phyloP scores from a whole-genome alignment of 768 basidiomycete genomes.

The Tricholoma matsutake region DNA sequence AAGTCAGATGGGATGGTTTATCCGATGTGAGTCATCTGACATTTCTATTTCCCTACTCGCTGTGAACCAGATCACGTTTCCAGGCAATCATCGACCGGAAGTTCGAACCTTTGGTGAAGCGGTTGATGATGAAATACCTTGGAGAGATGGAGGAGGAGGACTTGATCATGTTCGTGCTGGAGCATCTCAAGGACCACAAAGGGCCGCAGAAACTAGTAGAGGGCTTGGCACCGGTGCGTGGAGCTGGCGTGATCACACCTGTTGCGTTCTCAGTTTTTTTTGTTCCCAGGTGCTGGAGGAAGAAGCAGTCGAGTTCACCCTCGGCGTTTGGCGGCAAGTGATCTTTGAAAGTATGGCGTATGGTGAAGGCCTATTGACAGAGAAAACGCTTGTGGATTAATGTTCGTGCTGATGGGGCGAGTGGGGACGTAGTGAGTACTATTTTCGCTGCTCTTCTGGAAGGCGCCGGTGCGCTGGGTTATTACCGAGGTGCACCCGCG shows the following conservation, averaged over 20 bases:
- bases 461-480: conserved; percentile 60
- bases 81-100: conserved; percentile 83
- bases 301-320: conserved; percentile 77
- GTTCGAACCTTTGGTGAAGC: conserved; percentile 79
- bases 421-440: conserved; percentile 14
- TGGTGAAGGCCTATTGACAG: conserved; percentile 84
- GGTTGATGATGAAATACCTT: conserved; percentile 81
- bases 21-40: conserved; percentile 61
- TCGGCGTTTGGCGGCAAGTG: conserved; percentile 85
- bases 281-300: conserved; percentile 90
- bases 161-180: conserved; percentile 89
- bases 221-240: conserved; percentile 84
- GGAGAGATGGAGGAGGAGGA: conserved; percentile 94
- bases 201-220: conserved; percentile 82
- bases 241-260: neutral
- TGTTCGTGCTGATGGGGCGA: conserved; percentile 16
- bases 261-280: conserved; percentile 4
- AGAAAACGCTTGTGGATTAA: conserved; percentile 78
- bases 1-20: conserved; percentile 90
- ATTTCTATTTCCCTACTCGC: neutral
- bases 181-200: conserved; percentile 91
- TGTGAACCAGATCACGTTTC: neutral
- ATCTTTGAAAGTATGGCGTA: conserved; percentile 96
- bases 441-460: conserved; percentile 28
- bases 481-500: conserved; percentile 42